Conservation (phyloP, 2,329 filamentous ascomycete species). For the Penicillium frequentans region DNA sequence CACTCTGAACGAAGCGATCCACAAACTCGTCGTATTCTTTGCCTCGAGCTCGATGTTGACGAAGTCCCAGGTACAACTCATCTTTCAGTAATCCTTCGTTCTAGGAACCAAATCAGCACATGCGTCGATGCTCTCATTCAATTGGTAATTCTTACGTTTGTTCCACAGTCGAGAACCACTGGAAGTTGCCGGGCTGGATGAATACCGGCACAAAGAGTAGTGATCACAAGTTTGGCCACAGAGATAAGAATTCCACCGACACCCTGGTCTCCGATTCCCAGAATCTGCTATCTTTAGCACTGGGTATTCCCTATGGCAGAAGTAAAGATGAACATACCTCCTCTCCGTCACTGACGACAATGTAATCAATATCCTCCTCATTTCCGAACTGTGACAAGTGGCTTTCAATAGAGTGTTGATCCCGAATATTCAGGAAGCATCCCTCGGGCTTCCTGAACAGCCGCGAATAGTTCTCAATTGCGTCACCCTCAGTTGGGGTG, state of each 20-base stretch:
- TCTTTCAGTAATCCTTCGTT: slow-evolving; percentile 74
- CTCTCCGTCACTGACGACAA: slow-evolving; percentile 75
- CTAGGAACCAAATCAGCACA: slow-evolving; percentile 26
- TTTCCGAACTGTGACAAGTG: slow-evolving; percentile 68
- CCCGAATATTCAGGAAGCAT: slow-evolving; percentile 74
- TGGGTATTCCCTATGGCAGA: not conserved
- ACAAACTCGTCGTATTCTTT: slow-evolving; percentile 75
- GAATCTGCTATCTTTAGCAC: slow-evolving; percentile 57
- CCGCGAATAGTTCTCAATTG: slow-evolving; percentile 79
- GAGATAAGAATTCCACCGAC: slow-evolving; percentile 83
- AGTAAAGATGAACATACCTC: slow-evolving; percentile 33
- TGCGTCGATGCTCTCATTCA: not conserved
- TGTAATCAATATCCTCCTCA: slow-evolving; percentile 78
- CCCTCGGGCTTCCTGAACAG: slow-evolving; percentile 78
- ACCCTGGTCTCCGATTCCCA: slow-evolving; percentile 88
- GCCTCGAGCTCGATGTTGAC: slow-evolving; percentile 65
- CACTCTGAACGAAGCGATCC: slow-evolving; percentile 69
- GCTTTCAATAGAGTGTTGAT: slow-evolving; percentile 64
- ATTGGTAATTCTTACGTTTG: slow-evolving; percentile 52
- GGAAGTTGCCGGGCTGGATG: slow-evolving; percentile 76
- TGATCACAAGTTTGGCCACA: slow-evolving; percentile 77
- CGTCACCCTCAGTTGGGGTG: slow-evolving; percentile 85
- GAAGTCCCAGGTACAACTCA: slow-evolving; percentile 75
- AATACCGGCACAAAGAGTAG: slow-evolving; percentile 82
- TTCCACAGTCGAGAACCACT: slow-evolving; percentile 83